Evolutionary conservation across 2,329 filamentous ascomycete species (phyloP), one percentile per base, ranked within the genome.

Genomic region (Paraconiothyrium sp.): DNA sequence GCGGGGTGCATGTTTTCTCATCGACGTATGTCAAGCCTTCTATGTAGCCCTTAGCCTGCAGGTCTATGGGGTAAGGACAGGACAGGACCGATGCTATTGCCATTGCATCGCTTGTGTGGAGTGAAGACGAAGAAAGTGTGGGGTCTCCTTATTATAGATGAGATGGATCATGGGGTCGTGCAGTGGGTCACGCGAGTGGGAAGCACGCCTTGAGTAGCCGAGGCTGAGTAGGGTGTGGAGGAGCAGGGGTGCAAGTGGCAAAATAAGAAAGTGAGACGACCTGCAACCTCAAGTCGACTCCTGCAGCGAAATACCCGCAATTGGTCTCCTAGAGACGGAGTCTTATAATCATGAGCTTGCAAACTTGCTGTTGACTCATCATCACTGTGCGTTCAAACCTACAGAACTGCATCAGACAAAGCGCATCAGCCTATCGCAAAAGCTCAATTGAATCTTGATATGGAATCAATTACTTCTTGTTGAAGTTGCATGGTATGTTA

Each of bases 1-100:
- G 72, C 6, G 78, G 73, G 20, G 70, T 66, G 14, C 64, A 62
- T 13, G 71, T 70, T 11, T 69, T 63, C 27, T 67, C 67, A 20
- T 76, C 68, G 11, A 77, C 71, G 56, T 86, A 76, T 0, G 82
- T 84, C 3, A 81, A 68, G 24, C 85, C 85, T 73, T 84, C 78
- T 30, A 86, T 76, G 61, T 80, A 81, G 51, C 85, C 85, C 14
- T 83, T 79, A 22, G 80, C 74, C 8, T 79, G 75, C 6, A 82
- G 73, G 57, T 82, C 73, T 37, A 76, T 61, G 2, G 62, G 60
- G 59, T 78, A 78, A 2, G 79, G 73, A 35, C 64, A 55, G 4
- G 70, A 72, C 9, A 59, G 27, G n/a, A 47, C 37, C 16, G 50
- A 54, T 57, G 60, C 59, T 54, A 62, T 62, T 34, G 60, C 52